Evolutionary conservation across 1,139 yeast genomes (phyloP), one percentile per base, ranked within the genome.

Genomic region (Casaregolazyma suthepensis): DNA sequence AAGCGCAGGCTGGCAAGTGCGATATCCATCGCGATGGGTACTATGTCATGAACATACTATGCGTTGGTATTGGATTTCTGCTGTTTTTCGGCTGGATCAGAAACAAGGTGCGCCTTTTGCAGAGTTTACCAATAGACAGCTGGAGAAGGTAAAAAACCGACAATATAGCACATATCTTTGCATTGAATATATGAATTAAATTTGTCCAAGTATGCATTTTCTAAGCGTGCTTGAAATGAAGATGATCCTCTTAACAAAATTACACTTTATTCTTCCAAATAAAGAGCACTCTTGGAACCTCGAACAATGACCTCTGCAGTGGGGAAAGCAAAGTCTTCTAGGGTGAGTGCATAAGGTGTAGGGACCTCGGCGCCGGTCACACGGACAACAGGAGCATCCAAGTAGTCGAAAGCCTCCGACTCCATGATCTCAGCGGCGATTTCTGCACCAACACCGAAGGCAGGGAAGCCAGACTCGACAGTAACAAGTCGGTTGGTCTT

Each of bases 291-390:
- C 80, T 86, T 91, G 63, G 85, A 83, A 63, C 96, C 97, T 79
- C 93, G 86, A 71, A 87, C 80, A 66, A 94, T 87, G 62, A 90
- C 82, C 69, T 89, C 95, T 57, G 87, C 81, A 72, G 91, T 96
- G 72, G 99, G 99, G 96, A 94, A 93, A 55, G 99, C 97, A 71
- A 93, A 88, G 76, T 87, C 95, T 81, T 94, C 99, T 71, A 94
- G 82, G 76, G 87, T 94, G 74, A 84, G 82, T 64, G 97, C 96
- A 72, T 94, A 94, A 61, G 99, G 99, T 64, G 99, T 94, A 71
- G 99, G 99, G 42, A 91, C 97, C 77, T 94, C 99, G 70, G 98
- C 95, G 73, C 99, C 99, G 57, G 99, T 94, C 67, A 91, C 94
- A 80, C 99, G 89, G 77, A 87, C 96, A 63, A 93, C 93, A 64